phyloP scores from a whole-genome alignment of 2,329 filamentous ascomycete genomes.

The Drechslerella coelobrocha region DNA sequence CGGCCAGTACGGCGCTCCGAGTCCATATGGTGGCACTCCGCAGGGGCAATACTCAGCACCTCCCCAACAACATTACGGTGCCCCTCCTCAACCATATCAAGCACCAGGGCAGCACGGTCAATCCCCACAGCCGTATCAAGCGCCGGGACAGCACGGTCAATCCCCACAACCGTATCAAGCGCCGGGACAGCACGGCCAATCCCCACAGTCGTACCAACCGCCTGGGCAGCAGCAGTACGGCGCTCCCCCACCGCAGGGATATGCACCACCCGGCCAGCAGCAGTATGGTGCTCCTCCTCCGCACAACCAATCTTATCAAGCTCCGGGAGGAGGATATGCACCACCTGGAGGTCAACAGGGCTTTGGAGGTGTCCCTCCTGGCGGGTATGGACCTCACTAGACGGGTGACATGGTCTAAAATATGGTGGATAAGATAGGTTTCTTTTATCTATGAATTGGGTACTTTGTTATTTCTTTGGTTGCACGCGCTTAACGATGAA shows the following conservation, averaged over 20 bases:
- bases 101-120: constrained; percentile 35
- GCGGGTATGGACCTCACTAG: constrained; percentile 44
- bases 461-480: constrained; percentile 21
- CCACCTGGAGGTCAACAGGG: constrained; percentile 31
- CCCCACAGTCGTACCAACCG: constrained; percentile 28
- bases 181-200: constrained; percentile 14
- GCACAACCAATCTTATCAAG: neutral
- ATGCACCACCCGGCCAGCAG: constrained; percentile 31
- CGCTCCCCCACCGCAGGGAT: constrained; percentile 23
- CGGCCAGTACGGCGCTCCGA: constrained; percentile 31
- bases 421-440: constrained; percentile 17
- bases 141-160: constrained; percentile 49
- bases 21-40: constrained; percentile 26
- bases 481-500: too few relatives aligned
- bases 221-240: constrained; percentile 27
- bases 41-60: constrained; percentile 46
- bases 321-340: constrained; percentile 26
- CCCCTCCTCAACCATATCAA: constrained; percentile 42
- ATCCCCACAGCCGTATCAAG: constrained; percentile 33
- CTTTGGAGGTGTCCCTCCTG: constrained; percentile 46
- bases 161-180: constrained; percentile 32
- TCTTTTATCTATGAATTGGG: constrained; percentile 4
- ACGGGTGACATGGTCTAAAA: neutral
- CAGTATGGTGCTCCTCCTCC: constrained; percentile 45
- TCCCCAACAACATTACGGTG: constrained; percentile 26